Conservation (phyloP, 768 basidiomycete genomes). For the Coprinellus aureogranulatus region DNA sequence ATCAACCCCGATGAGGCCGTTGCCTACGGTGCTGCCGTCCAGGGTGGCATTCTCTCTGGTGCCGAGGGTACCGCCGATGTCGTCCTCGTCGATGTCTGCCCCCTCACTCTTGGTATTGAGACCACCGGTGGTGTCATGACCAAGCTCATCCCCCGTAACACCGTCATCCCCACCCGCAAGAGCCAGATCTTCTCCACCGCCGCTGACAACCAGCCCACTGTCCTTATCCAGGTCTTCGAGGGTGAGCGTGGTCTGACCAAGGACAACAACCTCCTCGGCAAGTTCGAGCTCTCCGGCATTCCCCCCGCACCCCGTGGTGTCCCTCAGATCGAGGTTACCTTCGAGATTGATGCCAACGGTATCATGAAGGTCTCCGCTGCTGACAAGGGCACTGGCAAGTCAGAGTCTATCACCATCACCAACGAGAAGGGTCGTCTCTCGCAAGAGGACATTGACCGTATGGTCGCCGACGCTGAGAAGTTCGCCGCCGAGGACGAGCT, state of each 20-base stretch:
- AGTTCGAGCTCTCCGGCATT: constrained; percentile 90
- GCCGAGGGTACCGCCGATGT: constrained; percentile 88
- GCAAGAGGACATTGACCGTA: constrained; percentile 91
- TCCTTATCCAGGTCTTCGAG: constrained; percentile 96
- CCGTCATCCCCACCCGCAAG: constrained; percentile 97
- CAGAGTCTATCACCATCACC: constrained; percentile 87
- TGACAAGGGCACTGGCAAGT: constrained; percentile 94
- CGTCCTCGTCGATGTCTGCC: constrained; percentile 94
- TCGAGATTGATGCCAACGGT: constrained; percentile 93
- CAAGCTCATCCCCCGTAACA: constrained; percentile 96
- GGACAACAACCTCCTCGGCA: constrained; percentile 98
- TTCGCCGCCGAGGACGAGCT: constrained; percentile 77
- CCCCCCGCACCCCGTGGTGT: constrained; percentile 95
- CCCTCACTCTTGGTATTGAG: constrained; percentile 97
- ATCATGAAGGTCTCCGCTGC: constrained; percentile 92
- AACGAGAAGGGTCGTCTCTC: constrained; percentile 93
- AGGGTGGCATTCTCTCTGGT: constrained; percentile 96
- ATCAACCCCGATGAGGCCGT: constrained; percentile 99
- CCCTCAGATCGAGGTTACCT: constrained; percentile 95
- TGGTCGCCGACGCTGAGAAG: constrained; percentile 93
- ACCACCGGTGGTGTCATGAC: constrained; percentile 98
- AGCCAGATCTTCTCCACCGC: constrained; percentile 89
- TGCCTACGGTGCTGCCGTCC: constrained; percentile 97
- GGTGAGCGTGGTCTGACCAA: constrained; percentile 96
- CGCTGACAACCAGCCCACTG: constrained; percentile 91